Evolutionary conservation across 495 filamentous ascomycete species (phyloP).

Genomic region (Haplographium delicatum): DNA sequence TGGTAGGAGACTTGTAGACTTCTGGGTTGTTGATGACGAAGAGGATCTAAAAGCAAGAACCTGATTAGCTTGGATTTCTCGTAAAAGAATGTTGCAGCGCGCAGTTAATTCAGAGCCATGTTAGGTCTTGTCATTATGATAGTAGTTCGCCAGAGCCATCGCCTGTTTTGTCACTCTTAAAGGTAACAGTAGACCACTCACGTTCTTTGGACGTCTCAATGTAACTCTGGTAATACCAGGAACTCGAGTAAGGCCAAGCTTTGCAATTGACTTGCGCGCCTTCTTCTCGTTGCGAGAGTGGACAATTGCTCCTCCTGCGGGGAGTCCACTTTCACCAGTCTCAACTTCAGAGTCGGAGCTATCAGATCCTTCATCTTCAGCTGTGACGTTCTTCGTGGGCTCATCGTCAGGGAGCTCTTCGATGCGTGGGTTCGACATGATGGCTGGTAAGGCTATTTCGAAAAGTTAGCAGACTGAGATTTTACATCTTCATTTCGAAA

Average conservation of each 20-base stretch:
- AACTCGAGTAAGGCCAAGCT: conserved; percentile 94
- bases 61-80: conserved; percentile 4
- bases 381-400: conserved; percentile 62
- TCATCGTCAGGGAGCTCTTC: conserved; percentile 95
- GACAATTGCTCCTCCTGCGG: conserved; percentile 81
- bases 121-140: no score
- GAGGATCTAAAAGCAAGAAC: conserved; percentile 63
- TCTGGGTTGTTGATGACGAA: conserved; percentile 99
- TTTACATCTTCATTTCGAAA: conserved; percentile 11
- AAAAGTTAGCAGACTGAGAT: conserved; percentile 19
- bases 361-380: conserved; percentile 69
- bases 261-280: conserved; percentile 95
- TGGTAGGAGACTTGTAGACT: conserved; percentile 96
- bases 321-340: conserved; percentile 61
- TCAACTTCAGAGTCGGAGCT: conserved; percentile 72
- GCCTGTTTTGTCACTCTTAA: background rate
- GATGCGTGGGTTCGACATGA: conserved; percentile 95
- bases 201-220: conserved; percentile 95
- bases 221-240: conserved; percentile 97
- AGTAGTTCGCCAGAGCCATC: no score
- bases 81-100: no score
- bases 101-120: no score
- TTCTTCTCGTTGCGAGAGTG: conserved; percentile 99
- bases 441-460: conserved; percentile 32
- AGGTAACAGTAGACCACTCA: conserved; percentile 46